Evolutionary conservation across 805 yeast genomes (phyloP).

Genomic region (Barnettozyma populi): DNA sequence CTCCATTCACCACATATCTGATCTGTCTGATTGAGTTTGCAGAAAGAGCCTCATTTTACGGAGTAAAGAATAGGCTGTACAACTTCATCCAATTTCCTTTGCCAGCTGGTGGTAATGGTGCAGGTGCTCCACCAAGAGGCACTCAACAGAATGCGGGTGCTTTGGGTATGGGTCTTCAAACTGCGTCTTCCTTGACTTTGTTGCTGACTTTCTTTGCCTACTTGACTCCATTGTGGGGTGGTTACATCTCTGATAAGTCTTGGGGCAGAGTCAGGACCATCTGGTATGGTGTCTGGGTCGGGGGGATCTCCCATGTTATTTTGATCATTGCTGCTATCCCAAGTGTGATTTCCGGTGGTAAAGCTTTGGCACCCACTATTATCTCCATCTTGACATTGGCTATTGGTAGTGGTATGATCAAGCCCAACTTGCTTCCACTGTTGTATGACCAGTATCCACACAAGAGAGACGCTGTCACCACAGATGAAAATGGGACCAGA

Average conservation of each 20-base stretch:
- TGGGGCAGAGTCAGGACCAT: conserved; percentile 70
- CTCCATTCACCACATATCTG: conserved; percentile 43
- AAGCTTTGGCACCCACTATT: conserved; percentile 54
- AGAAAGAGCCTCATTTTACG: conserved; percentile 79
- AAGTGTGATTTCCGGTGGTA: conserved; percentile 36
- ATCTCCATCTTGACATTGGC: conserved; percentile 48
- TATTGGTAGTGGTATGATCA: conserved; percentile 74
- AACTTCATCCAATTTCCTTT: conserved; percentile 63
- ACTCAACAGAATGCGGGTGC: conserved; percentile 38
- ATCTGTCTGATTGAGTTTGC: conserved; percentile 67
- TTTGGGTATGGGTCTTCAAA: conserved; percentile 51
- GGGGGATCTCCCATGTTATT: conserved; percentile 55
- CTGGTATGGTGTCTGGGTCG: conserved; percentile 49
- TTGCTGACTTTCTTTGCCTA: conserved; percentile 80
- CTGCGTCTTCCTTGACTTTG: conserved; percentile 68
- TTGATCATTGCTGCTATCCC: conserved; percentile 68
- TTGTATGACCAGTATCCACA: conserved; percentile 70
- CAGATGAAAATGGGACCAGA: conserved; percentile 52
- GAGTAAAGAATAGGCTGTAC: conserved; percentile 66
- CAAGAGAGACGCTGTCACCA: conserved; percentile 50
- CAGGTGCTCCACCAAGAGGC: conserved; percentile 18
- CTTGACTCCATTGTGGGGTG: conserved; percentile 71
- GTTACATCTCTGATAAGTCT: conserved; percentile 65
- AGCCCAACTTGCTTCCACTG: conserved; percentile 60
- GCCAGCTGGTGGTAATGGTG: conserved; percentile 34